A percentile compares a stretch with the other conserved stretches of the same genome.
Evolutionary conservation across 331 rosid species (phyloP).

Genomic region (Pyrus hybrid): DNA sequence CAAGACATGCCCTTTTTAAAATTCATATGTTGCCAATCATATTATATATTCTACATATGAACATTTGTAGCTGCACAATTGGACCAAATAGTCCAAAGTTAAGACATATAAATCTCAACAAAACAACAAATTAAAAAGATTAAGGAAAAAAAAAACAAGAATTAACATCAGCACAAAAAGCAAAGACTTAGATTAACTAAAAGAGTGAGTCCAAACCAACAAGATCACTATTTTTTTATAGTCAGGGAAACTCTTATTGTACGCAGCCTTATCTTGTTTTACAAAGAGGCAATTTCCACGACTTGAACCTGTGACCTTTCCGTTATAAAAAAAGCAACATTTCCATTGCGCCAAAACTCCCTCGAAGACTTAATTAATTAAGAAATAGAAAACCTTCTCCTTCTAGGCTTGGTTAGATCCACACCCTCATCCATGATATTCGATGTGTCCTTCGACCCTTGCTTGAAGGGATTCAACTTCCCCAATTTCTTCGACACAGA

Average conservation of each 20-base stretch:
- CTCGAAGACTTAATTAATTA: constrained; percentile 1
- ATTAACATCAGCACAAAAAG: neutral
- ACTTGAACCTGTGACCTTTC: too few relatives aligned
- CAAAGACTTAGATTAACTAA: too few relatives aligned
- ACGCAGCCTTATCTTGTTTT: too few relatives aligned
- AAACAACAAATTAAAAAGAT: too few relatives aligned
- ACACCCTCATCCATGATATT: constrained; percentile 45
- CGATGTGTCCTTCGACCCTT: constrained; percentile 65
- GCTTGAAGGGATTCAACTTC: constrained; percentile 68
- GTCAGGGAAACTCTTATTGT: accelerated
- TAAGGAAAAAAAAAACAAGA: neutral
- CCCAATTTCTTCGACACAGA: constrained; percentile 63
- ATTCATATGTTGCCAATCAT: too few relatives aligned
- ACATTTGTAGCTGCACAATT: too few relatives aligned
- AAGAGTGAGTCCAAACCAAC: too few relatives aligned
- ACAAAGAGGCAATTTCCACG: accelerated
- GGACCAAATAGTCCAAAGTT: too few relatives aligned
- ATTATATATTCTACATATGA: too few relatives aligned
- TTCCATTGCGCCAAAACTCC: neutral
- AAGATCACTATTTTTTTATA: too few relatives aligned
- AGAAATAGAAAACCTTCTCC: constrained; percentile 87
- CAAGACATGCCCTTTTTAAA: too few relatives aligned
- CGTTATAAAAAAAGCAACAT: accelerated
- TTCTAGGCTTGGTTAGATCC: constrained; percentile 58
- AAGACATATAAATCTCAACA: too few relatives aligned